Percentiles rank a stretch among this genome's conserved stretches.
Conservation (phyloP, 2,329 filamentous ascomycete species). For the Nannizziopsis barbatae region DNA sequence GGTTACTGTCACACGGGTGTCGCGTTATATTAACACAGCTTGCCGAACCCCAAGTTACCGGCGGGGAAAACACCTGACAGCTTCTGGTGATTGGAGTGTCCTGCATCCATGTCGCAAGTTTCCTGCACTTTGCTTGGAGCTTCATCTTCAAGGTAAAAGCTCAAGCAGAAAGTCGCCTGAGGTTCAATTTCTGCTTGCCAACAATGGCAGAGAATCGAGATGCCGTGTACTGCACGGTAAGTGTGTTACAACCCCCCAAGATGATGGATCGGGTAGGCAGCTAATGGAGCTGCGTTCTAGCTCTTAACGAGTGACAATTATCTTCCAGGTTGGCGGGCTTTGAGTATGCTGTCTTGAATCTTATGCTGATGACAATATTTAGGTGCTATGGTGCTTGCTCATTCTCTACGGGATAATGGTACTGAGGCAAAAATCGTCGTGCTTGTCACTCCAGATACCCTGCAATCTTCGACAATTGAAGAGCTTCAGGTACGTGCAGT, state of each 20-base stretch:
- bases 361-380: slow-evolving; percentile 12
- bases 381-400: slow-evolving; percentile 88
- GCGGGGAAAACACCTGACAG: slow-evolving; percentile 4
- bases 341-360: not conserved
- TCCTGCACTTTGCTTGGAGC: not conserved
- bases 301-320: slow-evolving; percentile 87
- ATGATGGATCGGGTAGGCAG: not conserved
- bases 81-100: not conserved
- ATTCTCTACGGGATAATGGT: slow-evolving; percentile 84
- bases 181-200: not conserved
- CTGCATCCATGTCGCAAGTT: not conserved
- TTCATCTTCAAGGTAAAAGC: not conserved
- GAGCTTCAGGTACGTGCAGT: slow-evolving; percentile 57
- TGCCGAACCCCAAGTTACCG: not conserved
- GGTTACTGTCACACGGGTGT: too few species aligned
- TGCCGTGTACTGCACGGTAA: slow-evolving; percentile 57
- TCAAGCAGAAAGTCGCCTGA: not conserved
- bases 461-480: slow-evolving; percentile 62
- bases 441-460: slow-evolving; percentile 67
- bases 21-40: not conserved
- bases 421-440: slow-evolving; percentile 76
- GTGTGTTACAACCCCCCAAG: slow-evolving; percentile 19
- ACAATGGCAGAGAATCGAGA: slow-evolving; percentile 37
- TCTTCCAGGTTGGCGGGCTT: slow-evolving; percentile 58
- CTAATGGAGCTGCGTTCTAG: slow-evolving; percentile 37